phyloP scores from a whole-genome alignment of 2,329 filamentous ascomycete species.

The Claviceps quebecensis region DNA sequence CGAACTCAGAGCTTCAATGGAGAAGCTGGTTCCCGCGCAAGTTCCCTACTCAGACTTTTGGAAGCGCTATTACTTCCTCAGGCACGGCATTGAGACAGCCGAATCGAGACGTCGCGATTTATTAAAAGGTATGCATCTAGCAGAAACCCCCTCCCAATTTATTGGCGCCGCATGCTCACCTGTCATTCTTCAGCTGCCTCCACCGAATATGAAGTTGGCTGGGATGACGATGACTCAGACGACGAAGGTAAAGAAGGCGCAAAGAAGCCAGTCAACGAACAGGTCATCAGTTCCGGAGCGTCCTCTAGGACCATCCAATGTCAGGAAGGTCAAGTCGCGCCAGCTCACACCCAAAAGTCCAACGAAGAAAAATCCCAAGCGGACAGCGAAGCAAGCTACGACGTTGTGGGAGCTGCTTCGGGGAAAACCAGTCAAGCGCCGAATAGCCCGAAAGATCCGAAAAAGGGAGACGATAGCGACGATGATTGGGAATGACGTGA shows the following conservation, averaged over 20 bases:
- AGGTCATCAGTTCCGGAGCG: conserved; percentile 32
- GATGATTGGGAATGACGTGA: conserved; percentile 9
- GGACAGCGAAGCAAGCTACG: conserved; percentile 92
- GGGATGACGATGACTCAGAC: conserved; percentile 57
- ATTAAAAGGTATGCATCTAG: conserved; percentile 55
- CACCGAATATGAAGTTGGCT: conserved; percentile 56
- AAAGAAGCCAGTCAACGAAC: conserved; percentile 15
- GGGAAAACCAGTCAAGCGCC: conserved; percentile 68
- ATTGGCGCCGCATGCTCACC: conserved; percentile 6
- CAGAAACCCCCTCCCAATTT: neutral
- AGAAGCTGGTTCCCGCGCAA: conserved; percentile 82
- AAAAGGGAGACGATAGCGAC: conserved; percentile 32
- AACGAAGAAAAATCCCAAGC: conserved; percentile 83
- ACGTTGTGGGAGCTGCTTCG: conserved; percentile 69
- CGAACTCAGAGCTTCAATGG: conserved; percentile 80
- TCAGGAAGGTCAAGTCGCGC: conserved; percentile 39
- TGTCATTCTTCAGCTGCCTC: conserved; percentile 40
- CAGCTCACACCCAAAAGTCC: conserved; percentile 53
- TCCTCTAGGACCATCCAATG: conserved; percentile 50
- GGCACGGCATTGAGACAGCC: conserved; percentile 84
- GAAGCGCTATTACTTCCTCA: conserved; percentile 88
- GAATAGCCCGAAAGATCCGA: conserved; percentile 44
- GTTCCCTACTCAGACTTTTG: conserved; percentile 88
- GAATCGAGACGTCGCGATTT: conserved; percentile 80
- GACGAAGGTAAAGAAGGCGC: conserved; percentile 18